Conservation (phyloP, 768 basidiomycete genomes). For the Grammothele lineata region DNA sequence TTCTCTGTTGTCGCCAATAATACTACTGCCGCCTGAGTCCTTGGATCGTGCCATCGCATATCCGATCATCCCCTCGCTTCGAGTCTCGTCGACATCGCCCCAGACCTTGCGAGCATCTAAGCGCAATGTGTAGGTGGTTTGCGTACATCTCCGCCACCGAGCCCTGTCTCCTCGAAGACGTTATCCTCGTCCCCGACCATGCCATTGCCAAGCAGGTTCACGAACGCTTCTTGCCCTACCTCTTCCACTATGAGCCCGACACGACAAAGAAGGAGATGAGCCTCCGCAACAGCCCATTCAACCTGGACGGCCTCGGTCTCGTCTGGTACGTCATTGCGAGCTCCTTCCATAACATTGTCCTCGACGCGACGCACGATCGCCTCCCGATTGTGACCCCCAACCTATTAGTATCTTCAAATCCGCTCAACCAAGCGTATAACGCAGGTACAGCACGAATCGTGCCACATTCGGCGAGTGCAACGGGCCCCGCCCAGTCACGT, state of each 20-base stretch:
- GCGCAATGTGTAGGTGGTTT: conserved; percentile 30
- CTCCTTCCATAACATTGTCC: background rate
- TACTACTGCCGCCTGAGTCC: no score
- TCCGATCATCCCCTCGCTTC: no score
- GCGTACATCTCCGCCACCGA: conserved; percentile 26
- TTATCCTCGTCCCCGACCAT: conserved; percentile 24
- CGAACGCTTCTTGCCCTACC: conserved; percentile 25
- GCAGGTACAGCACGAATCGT: conserved; percentile 19
- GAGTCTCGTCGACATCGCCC: no score
- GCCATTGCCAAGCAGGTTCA: conserved; percentile 26
- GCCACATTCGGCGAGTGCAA: conserved; percentile 21
- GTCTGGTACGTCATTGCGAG: conserved; percentile 19
- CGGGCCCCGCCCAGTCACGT: conserved; percentile 21
- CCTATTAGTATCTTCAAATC: background rate
- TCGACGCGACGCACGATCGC: background rate
- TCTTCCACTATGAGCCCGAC: conserved; percentile 23
- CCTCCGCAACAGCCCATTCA: conserved; percentile 24
- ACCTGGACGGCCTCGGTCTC: conserved; percentile 24
- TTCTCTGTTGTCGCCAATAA: no score
- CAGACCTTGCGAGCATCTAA: no score
- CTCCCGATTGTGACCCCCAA: no score
- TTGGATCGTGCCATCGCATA: no score
- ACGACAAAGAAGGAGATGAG: conserved; percentile 20
- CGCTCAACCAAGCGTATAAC: background rate
- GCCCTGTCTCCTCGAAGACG: conserved; percentile 26